phyloP scores from a whole-genome alignment of 139 green algal species.

The Pleodorina starrii region DNA sequence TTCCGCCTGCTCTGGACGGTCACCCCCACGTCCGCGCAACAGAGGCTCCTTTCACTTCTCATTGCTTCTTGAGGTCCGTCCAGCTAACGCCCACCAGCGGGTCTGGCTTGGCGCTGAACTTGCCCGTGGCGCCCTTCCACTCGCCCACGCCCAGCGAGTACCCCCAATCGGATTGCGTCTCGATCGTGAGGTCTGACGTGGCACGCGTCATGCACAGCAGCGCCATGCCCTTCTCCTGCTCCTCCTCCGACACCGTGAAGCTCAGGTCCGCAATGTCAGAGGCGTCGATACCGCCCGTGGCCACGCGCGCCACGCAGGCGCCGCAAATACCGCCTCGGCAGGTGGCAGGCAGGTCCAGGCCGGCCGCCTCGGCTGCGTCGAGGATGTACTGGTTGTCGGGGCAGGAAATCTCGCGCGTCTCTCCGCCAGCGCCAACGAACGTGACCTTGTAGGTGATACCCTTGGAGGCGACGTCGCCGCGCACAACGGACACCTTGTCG shows the following conservation, averaged over 20 bases:
- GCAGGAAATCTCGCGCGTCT: constrained; percentile 66
- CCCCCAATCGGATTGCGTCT: constrained; percentile 96
- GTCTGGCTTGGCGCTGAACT: constrained; percentile 64
- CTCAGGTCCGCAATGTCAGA: constrained; percentile 91
- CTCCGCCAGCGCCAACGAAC: constrained; percentile 78
- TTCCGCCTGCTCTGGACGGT: no score
- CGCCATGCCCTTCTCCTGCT: constrained; percentile 87
- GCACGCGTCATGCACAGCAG: constrained; percentile 93
- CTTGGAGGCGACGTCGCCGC: constrained; percentile 51
- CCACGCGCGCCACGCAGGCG: constrained; percentile 87
- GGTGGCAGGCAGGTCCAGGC: constrained; percentile 93
- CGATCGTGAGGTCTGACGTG: constrained; percentile 79
- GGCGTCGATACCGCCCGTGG: constrained; percentile 80
- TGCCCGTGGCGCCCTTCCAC: constrained; percentile 92
- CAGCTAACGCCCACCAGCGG: constrained; percentile 75
- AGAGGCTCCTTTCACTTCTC: background rate
- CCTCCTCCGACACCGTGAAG: constrained; percentile 88
- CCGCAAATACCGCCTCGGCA: constrained; percentile 89
- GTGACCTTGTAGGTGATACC: constrained; percentile 69
- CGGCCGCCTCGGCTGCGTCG: constrained; percentile 84
- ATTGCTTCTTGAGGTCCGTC: constrained; percentile 42
- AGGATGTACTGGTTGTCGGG: constrained; percentile 92
- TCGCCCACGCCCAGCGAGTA: constrained; percentile 87
- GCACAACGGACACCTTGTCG: constrained; percentile 74
- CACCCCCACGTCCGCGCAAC: no score